Base-by-base conservation (phyloP, 768 basidiomycete species). In the Mycena indigotica region DNA sequence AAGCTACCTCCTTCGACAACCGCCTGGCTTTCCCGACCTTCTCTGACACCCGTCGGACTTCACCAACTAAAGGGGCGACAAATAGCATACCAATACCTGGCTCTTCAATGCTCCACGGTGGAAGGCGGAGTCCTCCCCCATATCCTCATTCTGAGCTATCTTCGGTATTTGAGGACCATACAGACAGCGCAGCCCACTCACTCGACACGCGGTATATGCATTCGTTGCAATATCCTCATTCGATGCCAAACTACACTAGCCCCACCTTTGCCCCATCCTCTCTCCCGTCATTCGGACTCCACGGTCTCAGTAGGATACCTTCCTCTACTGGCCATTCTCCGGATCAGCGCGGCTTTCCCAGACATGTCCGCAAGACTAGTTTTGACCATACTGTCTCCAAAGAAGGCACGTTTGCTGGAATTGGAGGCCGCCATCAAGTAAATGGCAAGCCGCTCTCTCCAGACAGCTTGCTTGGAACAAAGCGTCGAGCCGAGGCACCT, bases 331-430 rank as follows among this genome's bases (percentile, higher is more conserved):
- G 67, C 51, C 57, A 69, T 49, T 61, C 70, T 19, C 70, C 72
- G 55, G 71, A 73, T 58, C 79, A 79, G 63, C 85, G 80, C 61
- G 73, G 80, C 28, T 91, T 94, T 69, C 91, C 94, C 52, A 84
- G 88, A 58, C 89, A 90, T 72, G 91, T 93, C 57, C 84, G 94
- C 60, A 97, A 97, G 79, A 93, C 94, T 45, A 94, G 92, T 72
- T 96, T 95, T 70, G 94, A 97, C 72, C 94, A 95, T 73, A 95
- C 94, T 3, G 87, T 95, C 38, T 81, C 83, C 32, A 84, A 82
- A 62, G 85, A 88, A 59, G 84, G 80, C 32, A 80, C 87, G 53
- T 75, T 85, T 57, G 67, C 76, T 28, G 83, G 82, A 39, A 72
- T 84, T 49, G 81, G 80, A 64, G 87, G 88, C 55, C 80, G 90